phyloP scores from a whole-genome alignment of 208 protist genomes.

The Leishmania martiniquensis region DNA sequence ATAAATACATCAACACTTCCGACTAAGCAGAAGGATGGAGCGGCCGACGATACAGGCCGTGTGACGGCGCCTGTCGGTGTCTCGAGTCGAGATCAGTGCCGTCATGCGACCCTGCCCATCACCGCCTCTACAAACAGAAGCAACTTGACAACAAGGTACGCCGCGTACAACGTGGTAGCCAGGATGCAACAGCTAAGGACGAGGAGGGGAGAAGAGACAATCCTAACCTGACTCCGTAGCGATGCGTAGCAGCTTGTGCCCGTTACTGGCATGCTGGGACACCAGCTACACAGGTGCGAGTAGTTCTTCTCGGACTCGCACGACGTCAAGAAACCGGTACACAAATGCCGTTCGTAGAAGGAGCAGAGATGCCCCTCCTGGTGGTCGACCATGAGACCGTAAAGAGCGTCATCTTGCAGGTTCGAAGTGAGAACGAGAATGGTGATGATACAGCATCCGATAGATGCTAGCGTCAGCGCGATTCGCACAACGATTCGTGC shows the following conservation, averaged over 20 bases:
- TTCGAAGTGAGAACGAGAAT: neutral
- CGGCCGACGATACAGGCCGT: no score
- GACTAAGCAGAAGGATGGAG: no score
- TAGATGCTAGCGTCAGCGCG: neutral
- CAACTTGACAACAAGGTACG: slow-evolving; percentile 10
- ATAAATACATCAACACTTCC: no score
- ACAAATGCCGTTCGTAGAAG: slow-evolving; percentile 18
- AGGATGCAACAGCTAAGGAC: slow-evolving; percentile 11
- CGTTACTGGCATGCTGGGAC: neutral
- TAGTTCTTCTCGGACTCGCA: neutral
- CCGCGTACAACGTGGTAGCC: neutral
- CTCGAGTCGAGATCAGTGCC: no score
- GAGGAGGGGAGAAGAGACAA: slow-evolving; percentile 4
- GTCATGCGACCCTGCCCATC: neutral
- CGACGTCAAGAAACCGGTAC: slow-evolving; percentile 1
- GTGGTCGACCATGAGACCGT: neutral
- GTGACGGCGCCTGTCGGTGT: no score
- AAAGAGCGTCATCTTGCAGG: neutral
- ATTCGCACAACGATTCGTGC: neutral
- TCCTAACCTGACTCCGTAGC: neutral
- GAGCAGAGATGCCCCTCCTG: neutral
- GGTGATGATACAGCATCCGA: neutral
- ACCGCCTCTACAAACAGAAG: neutral
- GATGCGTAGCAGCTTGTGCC: slow-evolving; percentile 6
- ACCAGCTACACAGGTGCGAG: slow-evolving; percentile 5